Evolutionary conservation across 208 protist species (phyloP).

Genomic region (Trypanosomatidae sp.): DNA sequence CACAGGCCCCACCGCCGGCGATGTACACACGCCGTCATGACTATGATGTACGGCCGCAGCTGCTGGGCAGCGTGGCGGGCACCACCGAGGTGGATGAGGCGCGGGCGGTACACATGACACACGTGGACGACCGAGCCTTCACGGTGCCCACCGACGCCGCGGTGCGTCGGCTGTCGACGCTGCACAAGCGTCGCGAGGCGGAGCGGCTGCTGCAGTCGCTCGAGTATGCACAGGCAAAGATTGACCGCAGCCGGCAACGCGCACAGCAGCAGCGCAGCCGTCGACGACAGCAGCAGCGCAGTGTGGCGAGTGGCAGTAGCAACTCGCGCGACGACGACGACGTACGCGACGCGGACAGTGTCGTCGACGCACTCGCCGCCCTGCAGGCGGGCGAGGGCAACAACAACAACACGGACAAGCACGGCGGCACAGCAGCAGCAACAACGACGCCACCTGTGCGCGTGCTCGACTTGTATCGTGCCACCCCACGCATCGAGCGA

Average conservation of each 20-base stretch:
- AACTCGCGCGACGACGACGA: background rate
- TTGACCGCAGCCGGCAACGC: too few species aligned
- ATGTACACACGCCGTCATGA: conserved; percentile 2
- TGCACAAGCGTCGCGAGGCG: conserved; percentile 75
- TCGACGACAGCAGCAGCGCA: background rate
- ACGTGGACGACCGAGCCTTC: conserved; percentile 24
- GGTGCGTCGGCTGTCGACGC: conserved; percentile 45
- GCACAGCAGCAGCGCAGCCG: background rate
- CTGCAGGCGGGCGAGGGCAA: conserved; percentile 2
- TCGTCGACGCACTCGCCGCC: too few species aligned
- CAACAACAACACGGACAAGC: background rate
- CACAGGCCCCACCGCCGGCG: background rate
- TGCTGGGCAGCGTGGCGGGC: conserved; percentile 38
- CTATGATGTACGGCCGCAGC: conserved; percentile 78
- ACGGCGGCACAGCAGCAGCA: background rate
- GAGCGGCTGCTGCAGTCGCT: conserved; percentile 62
- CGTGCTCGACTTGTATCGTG: conserved; percentile 77
- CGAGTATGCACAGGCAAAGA: conserved; percentile 60
- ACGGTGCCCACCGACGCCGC: conserved; percentile 51
- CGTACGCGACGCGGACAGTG: too few species aligned
- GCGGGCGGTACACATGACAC: conserved; percentile 29
- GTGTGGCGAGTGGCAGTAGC: too few species aligned
- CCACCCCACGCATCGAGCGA: conserved; percentile 75
- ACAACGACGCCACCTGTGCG: too few species aligned
- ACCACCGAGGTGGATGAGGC: conserved; percentile 48